A percentile compares a stretch with the other conserved stretches of the same genome.
These are phyloP conservation scores for Annulohypoxylon bovei DNA, from an alignment of 495 filamentous ascomycete genomes.

Conservation along the genomic window DNA sequence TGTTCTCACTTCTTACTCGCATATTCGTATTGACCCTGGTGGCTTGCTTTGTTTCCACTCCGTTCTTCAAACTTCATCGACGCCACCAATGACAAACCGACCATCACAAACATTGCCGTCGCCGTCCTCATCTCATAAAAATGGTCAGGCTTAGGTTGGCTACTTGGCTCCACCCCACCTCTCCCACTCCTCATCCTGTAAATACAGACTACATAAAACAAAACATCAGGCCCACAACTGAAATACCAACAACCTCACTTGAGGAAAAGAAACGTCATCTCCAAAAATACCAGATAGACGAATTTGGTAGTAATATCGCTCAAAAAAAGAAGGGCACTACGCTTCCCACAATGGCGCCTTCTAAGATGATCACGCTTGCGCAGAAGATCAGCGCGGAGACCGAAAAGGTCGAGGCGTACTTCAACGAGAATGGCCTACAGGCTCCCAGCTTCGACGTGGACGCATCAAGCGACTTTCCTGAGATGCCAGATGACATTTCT, in stretches of 20 bases:
- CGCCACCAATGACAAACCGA: neutral
- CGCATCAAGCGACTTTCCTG: slow-evolving; percentile 50
- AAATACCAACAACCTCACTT: slow-evolving; percentile 3
- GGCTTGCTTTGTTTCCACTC: slow-evolving; percentile 20
- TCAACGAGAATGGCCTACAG: slow-evolving; percentile 49
- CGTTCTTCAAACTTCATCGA: neutral
- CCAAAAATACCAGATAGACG: slow-evolving; percentile 9
- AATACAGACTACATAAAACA: slow-evolving; percentile 46
- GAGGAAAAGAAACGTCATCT: slow-evolving; percentile 23
- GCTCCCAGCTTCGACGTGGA: slow-evolving; percentile 53
- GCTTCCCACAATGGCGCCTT: slow-evolving; percentile 20
- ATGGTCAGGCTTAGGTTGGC: slow-evolving; percentile 51
- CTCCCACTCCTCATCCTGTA: slow-evolving; percentile 26
- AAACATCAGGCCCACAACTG: slow-evolving; percentile 29
- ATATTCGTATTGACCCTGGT: slow-evolving; percentile 12
- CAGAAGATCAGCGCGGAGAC: slow-evolving; percentile 53
- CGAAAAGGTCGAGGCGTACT: slow-evolving; percentile 53
- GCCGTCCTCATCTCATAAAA: slow-evolving; percentile 28
- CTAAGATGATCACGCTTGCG: slow-evolving; percentile 51
- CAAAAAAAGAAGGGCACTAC: slow-evolving; percentile 3
- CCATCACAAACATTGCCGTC: slow-evolving; percentile 23
- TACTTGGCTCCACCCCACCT: slow-evolving; percentile 45
- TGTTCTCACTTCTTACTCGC: slow-evolving; percentile 4
- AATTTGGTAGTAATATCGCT: slow-evolving; percentile 11
- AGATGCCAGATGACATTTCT: slow-evolving; percentile 51